A percentile compares a stretch with the other conserved stretches of the same genome.
Evolutionary conservation across 2,329 filamentous ascomycete species (phyloP).

Genomic region (Phyllosticta capitalensis): DNA sequence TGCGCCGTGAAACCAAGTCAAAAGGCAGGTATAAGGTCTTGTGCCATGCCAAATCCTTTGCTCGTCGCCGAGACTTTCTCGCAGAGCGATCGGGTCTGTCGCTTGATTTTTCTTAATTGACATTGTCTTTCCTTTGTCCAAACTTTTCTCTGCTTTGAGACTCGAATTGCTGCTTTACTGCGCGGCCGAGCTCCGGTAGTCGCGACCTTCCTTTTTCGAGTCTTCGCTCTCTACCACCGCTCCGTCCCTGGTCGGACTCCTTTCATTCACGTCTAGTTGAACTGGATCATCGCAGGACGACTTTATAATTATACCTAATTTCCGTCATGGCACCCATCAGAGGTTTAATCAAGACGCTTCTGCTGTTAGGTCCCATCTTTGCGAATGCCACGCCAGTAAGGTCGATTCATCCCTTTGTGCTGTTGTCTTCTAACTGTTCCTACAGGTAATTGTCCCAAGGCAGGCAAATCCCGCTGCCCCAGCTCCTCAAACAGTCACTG

Average conservation of each 20-base stretch:
- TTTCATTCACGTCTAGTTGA: not conserved
- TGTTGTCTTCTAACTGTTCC: not conserved
- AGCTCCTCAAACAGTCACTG: not conserved
- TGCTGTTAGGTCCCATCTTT: not conserved
- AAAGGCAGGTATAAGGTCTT: conserved; percentile 5
- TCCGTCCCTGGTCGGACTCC: conserved; percentile 7
- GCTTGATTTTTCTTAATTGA: not conserved
- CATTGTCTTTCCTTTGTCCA: conserved; percentile 3
- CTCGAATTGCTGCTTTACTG: conserved; percentile 4
- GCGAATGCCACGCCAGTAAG: not conserved
- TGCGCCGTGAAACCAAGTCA: not conserved
- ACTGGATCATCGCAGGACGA: not conserved
- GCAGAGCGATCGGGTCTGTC: not conserved
- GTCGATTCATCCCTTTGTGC: not conserved
- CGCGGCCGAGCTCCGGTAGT: not conserved
- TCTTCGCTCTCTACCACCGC: not conserved
- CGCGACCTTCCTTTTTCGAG: not conserved
- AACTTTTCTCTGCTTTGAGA: conserved; percentile 21
- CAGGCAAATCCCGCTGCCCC: not conserved
- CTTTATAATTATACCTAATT: not conserved
- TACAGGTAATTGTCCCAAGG: not conserved
- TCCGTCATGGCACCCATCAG: not conserved
- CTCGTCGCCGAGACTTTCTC: not conserved
- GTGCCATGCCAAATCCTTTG: conserved; percentile 1
- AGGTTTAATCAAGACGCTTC: not conserved